Evolutionary conservation across 768 basidiomycete genomes (phyloP).

Genomic region (Sistotremastrum suecicum): DNA sequence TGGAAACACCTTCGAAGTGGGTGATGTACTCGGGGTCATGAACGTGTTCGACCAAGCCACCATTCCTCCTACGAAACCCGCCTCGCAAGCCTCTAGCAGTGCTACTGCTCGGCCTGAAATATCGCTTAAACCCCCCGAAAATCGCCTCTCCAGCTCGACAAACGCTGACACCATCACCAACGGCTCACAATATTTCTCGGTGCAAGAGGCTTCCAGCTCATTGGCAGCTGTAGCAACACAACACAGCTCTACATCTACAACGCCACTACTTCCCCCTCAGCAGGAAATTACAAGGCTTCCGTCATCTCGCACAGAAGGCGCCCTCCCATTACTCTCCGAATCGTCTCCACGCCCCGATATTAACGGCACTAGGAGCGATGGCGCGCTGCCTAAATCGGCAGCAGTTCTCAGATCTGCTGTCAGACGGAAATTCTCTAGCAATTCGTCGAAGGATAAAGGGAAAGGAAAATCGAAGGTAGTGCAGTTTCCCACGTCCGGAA

Average conservation of each 20-base stretch:
- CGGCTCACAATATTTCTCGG: neutral
- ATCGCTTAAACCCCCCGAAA: neutral
- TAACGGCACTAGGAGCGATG: too few species aligned
- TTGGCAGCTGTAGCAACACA: neutral
- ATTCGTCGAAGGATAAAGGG: constrained; percentile 7
- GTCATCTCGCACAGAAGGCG: neutral
- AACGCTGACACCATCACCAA: neutral
- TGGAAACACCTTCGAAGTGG: constrained; percentile 65
- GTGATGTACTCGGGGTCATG: constrained; percentile 52
- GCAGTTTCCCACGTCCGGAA: constrained; percentile 10
- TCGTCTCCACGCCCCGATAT: neutral
- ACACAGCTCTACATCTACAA: neutral
- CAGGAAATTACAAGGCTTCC: neutral
- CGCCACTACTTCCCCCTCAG: neutral
- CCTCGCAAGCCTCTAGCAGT: neutral
- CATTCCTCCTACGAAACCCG: neutral
- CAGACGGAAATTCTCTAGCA: neutral
- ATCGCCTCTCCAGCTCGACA: neutral
- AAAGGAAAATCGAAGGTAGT: constrained; percentile 12
- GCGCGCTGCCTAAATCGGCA: neutral
- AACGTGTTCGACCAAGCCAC: constrained; percentile 32
- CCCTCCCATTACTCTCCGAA: neutral
- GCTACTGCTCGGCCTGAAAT: neutral
- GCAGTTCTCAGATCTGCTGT: neutral
- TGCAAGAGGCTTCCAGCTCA: neutral